phyloP scores from a whole-genome alignment of 768 basidiomycete species.

The Pleurotus sapidus region DNA sequence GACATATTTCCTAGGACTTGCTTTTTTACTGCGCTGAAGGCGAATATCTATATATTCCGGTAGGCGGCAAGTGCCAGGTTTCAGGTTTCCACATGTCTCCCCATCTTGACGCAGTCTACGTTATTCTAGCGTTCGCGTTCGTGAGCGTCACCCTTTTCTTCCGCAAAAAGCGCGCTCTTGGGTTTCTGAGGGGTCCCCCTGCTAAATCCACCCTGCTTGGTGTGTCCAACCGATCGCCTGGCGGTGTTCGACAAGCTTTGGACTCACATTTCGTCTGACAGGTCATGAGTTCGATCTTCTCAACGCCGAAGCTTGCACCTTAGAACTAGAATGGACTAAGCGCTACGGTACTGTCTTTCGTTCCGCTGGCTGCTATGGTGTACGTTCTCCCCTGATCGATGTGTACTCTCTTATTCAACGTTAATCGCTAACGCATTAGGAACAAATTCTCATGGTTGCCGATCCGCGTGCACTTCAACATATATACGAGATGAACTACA shows the following conservation, averaged over 20 bases:
- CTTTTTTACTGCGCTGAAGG: no score
- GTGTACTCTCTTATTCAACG: neutral
- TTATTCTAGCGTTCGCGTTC: neutral
- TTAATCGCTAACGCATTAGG: conserved; percentile 23
- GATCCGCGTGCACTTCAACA: conserved; percentile 60
- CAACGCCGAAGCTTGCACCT: conserved; percentile 20
- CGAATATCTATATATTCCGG: no score
- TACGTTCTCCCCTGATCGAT: neutral
- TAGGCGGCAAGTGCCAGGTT: no score
- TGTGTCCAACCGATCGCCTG: neutral
- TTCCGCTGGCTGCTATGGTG: conserved; percentile 5
- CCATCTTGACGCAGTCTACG: neutral
- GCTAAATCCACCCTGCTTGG: neutral
- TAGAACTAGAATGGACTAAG: conserved; percentile 21
- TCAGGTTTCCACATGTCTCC: neutral
- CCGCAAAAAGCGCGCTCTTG: neutral
- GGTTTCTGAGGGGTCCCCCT: neutral
- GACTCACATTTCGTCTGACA: neutral
- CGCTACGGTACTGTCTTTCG: conserved; percentile 23
- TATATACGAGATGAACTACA: conserved; percentile 53
- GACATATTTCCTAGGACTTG: no score
- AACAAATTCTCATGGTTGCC: conserved; percentile 50
- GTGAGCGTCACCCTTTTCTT: neutral
- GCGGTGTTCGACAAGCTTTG: neutral
- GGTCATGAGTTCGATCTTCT: conserved; percentile 10